Evolutionary conservation across 441 rosid genomes (phyloP), one percentile per base, ranked within the genome.

Genomic region (Gossypium davidsonii): DNA sequence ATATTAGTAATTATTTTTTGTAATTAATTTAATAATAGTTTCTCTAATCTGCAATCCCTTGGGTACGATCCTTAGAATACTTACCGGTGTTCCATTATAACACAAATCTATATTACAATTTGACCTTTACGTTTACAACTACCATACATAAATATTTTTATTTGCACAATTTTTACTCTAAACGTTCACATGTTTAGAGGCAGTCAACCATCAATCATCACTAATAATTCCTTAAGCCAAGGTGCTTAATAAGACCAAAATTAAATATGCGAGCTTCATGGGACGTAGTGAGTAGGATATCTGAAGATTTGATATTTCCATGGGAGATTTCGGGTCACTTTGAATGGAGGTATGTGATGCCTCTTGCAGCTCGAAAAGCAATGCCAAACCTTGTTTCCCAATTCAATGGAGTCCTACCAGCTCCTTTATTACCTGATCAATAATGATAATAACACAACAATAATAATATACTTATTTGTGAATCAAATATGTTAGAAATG

Each of bases 251-350:
- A 18, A 90, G 87, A 71, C 92, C 87, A 14, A 85, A 86, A 72
- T 90, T 92, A 4, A 92, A 90, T 51, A 88, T 89, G 17, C 83
- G 85, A 55, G 90, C 86, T 56, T 86, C 86, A 57, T 80, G 83
- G 37, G 91, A 85, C 18, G 77, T 79, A 58, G 94, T 66, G 34
- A 90, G 81, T 18, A 88, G 88, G 70, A 88, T 77, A 67, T 90
- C 88, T 0, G 92, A 84, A 10, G 94, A 86, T 81, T 86, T 90
- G 12, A 88, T 85, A 80, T 85, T 90, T 53, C 92, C 92, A 51
- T 90, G 94, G 64, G 91, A 88, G 64, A 83, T 76, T 28, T 71
- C 61, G 1, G 82, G 17, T 48, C 81, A 84, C n/a, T 73, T 77
- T 1, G 92, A 84, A 74, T 90, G 91, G 73, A 88, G 79, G 78